Percentiles rank a stretch among this genome's conserved stretches.
These are phyloP conservation scores for Kondoa subrosea DNA, from an alignment of 768 basidiomycete genomes.

Conservation along the genomic window DNA sequence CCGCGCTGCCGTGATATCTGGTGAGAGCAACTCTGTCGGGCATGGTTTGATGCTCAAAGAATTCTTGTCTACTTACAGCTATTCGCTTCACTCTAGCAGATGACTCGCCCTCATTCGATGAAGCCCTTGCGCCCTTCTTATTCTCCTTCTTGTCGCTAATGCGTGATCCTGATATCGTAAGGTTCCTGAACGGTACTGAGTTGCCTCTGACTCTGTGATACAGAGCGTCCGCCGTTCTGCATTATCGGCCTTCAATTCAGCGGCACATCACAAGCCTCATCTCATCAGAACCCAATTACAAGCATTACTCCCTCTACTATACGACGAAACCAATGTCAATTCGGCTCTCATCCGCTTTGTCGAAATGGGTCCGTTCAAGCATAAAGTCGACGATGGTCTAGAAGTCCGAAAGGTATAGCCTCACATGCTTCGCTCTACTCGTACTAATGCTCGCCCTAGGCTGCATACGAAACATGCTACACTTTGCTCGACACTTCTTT, in stretches of 20 bases:
- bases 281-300: constrained; percentile 70
- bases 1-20: constrained; percentile 26
- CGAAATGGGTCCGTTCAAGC: constrained; percentile 94
- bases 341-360: constrained; percentile 63
- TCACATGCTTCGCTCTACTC: background rate
- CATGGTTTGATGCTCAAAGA: constrained; percentile 57
- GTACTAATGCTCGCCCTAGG: constrained; percentile 31
- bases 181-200: constrained; percentile 25
- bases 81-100: constrained; percentile 84
- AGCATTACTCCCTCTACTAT: constrained; percentile 60
- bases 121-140: constrained; percentile 68
- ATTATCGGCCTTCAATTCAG: constrained; percentile 78
- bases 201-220: background rate
- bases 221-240: constrained; percentile 82
- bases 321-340: constrained; percentile 50
- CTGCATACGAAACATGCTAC: constrained; percentile 93
- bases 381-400: constrained; percentile 90
- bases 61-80: constrained; percentile 45
- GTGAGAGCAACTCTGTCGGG: constrained; percentile 25
- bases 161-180: constrained; percentile 68
- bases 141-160: constrained; percentile 78
- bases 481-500: constrained; percentile 86
- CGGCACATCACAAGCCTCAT: constrained; percentile 83
- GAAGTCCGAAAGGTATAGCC: constrained; percentile 56
- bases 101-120: constrained; percentile 67